Percentiles rank a stretch among this genome's conserved stretches.
Conservation (phyloP, 2,329 filamentous ascomycete species). For the Penicillium sp. region DNA sequence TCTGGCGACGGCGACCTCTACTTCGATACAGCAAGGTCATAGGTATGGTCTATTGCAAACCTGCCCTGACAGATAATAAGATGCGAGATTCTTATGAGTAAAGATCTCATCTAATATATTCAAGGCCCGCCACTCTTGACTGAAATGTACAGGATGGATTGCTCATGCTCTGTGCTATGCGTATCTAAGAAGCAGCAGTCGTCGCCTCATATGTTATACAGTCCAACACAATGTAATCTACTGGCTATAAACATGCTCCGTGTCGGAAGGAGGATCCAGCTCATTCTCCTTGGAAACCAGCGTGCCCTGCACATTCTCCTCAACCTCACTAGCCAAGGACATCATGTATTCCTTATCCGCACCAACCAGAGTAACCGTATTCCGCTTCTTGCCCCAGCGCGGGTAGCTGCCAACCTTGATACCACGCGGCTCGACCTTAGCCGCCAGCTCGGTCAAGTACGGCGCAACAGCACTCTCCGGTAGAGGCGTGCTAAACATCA, state of each 20-base stretch:
- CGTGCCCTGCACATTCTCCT: constrained; percentile 70
- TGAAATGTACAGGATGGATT: neutral
- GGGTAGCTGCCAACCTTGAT: constrained; percentile 97
- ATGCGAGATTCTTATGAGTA: neutral
- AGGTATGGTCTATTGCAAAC: neutral
- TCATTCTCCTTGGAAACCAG: constrained; percentile 71
- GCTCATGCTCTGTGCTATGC: neutral
- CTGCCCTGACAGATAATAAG: neutral
- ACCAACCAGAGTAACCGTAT: constrained; percentile 85
- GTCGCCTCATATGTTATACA: neutral
- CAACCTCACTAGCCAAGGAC: constrained; percentile 73
- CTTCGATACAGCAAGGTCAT: too few species aligned
- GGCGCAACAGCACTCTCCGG: constrained; percentile 81
- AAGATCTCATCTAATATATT: neutral
- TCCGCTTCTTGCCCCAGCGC: constrained; percentile 80
- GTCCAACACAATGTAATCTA: constrained; percentile 7
- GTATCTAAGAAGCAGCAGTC: neutral
- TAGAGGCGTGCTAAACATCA: constrained; percentile 83
- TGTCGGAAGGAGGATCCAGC: constrained; percentile 52
- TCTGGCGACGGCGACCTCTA: neutral
- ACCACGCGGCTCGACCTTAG: constrained; percentile 68
- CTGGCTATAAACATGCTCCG: constrained; percentile 26
- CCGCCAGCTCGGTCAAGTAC: constrained; percentile 77
- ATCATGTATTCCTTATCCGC: constrained; percentile 76
- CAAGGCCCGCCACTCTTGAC: neutral